Conservation (phyloP, 192 early-diverging fungal genomes). For the Coemansia sp. region DNA sequence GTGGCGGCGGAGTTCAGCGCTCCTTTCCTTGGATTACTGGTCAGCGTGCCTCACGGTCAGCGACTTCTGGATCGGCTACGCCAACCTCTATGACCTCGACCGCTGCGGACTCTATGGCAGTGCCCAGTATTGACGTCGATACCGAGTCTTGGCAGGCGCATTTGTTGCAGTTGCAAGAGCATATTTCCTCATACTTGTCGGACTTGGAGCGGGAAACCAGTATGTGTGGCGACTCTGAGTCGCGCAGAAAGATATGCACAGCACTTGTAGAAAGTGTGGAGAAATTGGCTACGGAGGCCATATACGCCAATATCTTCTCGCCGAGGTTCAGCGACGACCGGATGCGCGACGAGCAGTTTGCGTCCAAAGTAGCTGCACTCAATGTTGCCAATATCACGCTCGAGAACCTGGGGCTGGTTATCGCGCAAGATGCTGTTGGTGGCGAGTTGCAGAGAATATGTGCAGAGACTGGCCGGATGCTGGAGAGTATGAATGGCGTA, state of each 20-base stretch:
- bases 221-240: constrained; percentile 47
- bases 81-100: not conserved
- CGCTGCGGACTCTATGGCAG: not conserved
- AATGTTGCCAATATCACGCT: constrained; percentile 65
- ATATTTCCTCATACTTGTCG: constrained; percentile 16
- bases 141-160: constrained; percentile 37
- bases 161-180: constrained; percentile 30
- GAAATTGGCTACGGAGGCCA: constrained; percentile 34
- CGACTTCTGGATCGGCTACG: constrained; percentile 4
- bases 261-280: constrained; percentile 48
- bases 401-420: constrained; percentile 62
- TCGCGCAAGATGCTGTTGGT: not conserved
- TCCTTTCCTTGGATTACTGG: constrained; percentile 43
- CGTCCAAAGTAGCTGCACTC: constrained; percentile 69
- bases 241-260: constrained; percentile 26
- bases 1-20: not conserved
- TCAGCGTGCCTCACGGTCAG: not conserved
- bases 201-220: constrained; percentile 46
- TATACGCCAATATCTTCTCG: constrained; percentile 46
- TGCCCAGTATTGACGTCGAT: constrained; percentile 14
- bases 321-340: constrained; percentile 59
- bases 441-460: constrained; percentile 35
- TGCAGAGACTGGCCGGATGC: constrained; percentile 30
- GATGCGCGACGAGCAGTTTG: constrained; percentile 64
- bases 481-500: constrained; percentile 34